Base-by-base conservation (phyloP, 2,329 filamentous ascomycete genomes). In the Phaeosphaeria sp. region DNA sequence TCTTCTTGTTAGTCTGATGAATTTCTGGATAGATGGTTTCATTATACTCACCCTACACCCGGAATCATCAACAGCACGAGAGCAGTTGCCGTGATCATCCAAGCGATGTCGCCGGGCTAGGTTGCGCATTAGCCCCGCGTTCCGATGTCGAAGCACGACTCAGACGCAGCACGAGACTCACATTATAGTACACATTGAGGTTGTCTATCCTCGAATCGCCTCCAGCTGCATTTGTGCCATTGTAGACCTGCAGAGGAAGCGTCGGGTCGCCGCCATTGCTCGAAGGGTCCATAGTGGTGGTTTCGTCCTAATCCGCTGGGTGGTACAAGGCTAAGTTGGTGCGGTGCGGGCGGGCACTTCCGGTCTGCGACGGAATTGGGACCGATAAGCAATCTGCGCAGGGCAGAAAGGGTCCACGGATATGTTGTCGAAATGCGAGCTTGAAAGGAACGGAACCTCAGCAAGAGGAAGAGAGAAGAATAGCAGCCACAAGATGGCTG, bases 11-110 rank as follows among this genome's bases (percentile, higher is more conserved):
- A 58, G 43, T 50, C 33, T 41, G 43, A 22, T 41, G 21, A 48
- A 30, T 48, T 18, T 6, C n/a, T n/a, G n/a, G 10, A 36, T 30
- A 46, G 39, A 43, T 33, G n/a, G n/a, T n/a, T n/a, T n/a, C n/a
- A n/a, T n/a, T n/a, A n/a, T 41, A 68, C 78, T 64, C 79, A 87
- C 84, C 86, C 93, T 72, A 96, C 92, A 56, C 93, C 93, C 39
- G 93, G 93, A 76, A 96, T 92, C 92, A 96, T 96, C 74, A 96
- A 87, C 67, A 96, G 83, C 56, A 96, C 92, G 49, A 96, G 86
- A 17, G 90, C 91, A 3, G 92, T 86, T 33, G 87, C 87, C 52
- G 87, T 87, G 70, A 93, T 82, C 73, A 96, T 86, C 89, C 91
- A 97, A 56, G 89, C 87, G 72, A 96, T 87, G 79, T 96, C 88